Evolutionary conservation across 306 rosid genomes (phyloP).

Genomic region (Dryas alaskensis): DNA sequence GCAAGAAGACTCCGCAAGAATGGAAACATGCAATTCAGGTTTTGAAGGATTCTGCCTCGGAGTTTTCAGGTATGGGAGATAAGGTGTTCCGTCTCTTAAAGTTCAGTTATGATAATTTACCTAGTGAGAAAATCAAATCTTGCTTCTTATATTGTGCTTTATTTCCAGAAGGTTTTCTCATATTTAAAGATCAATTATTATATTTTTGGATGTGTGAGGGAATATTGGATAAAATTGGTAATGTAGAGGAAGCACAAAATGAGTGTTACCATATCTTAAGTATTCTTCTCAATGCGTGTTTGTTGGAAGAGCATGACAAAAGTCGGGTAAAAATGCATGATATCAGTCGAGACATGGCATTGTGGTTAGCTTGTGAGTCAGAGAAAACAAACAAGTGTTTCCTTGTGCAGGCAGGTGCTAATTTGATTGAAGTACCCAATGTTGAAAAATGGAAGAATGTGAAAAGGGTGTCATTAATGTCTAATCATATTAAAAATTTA

Average conservation of each 20-base stretch:
- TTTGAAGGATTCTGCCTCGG: background rate
- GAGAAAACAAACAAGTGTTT: background rate
- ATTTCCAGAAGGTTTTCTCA: background rate
- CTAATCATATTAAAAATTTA: background rate
- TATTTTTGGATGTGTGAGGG: conserved; percentile 16
- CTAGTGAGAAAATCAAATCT: background rate
- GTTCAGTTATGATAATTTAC: conserved; percentile 18
- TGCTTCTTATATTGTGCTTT: conserved; percentile 26
- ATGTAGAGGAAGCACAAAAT: background rate
- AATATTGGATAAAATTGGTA: background rate
- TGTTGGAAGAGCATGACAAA: background rate
- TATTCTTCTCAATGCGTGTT: conserved; percentile 1
- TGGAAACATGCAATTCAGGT: conserved; percentile 18
- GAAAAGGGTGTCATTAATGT: background rate
- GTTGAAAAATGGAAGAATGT: background rate
- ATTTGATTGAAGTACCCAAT: background rate
- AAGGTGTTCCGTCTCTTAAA: conserved; percentile 14
- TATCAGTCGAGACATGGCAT: background rate
- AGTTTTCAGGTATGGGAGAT: conserved; percentile 15
- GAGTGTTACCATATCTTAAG: conserved; percentile 9
- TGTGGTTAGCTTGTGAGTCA: background rate
- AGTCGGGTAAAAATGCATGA: conserved; percentile 6
- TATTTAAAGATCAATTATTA: background rate
- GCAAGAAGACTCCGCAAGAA: conserved; percentile 1
- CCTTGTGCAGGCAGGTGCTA: background rate